Conservation (phyloP, 139 green algal species). For the Ettlia oleoabundans region DNA sequence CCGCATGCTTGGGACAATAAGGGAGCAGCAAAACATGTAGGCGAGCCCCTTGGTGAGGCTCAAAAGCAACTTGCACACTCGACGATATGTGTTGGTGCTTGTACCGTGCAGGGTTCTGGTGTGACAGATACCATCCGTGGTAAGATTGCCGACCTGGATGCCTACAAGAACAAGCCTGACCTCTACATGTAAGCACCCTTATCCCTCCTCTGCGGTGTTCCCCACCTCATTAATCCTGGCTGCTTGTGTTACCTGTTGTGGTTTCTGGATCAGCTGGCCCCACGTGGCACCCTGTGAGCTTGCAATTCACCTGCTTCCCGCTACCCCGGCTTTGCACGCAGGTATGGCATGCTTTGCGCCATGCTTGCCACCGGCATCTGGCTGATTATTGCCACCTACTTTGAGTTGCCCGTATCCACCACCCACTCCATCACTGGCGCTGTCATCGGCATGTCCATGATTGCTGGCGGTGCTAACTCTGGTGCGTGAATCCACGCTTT, state of each 20-base stretch:
- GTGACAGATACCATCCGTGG: constrained; percentile 63
- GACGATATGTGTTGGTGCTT: too few species aligned
- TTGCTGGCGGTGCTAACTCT: constrained; percentile 31
- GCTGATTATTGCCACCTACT: constrained; percentile 58
- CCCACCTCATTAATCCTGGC: too few species aligned
- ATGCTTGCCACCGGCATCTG: constrained; percentile 56
- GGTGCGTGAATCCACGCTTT: background rate
- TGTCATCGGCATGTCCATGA: constrained; percentile 48
- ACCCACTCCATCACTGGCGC: constrained; percentile 54
- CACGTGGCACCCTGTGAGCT: too few species aligned
- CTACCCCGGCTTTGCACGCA: background rate
- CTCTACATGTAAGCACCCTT: constrained; percentile 59
- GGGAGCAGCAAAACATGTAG: too few species aligned
- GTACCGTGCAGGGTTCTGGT: too few species aligned
- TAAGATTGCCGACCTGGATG: constrained; percentile 49
- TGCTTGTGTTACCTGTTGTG: too few species aligned
- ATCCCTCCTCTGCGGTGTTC: too few species aligned
- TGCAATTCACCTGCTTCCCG: background rate
- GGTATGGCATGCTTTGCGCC: constrained; percentile 72
- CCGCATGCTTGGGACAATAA: too few species aligned
- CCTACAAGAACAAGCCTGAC: constrained; percentile 51
- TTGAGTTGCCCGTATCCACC: constrained; percentile 63
- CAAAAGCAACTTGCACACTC: too few species aligned
- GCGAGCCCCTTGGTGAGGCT: too few species aligned
- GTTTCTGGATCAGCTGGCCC: too few species aligned